phyloP scores from a whole-genome alignment of 805 yeast species.

The Kuraishia hungarica region DNA sequence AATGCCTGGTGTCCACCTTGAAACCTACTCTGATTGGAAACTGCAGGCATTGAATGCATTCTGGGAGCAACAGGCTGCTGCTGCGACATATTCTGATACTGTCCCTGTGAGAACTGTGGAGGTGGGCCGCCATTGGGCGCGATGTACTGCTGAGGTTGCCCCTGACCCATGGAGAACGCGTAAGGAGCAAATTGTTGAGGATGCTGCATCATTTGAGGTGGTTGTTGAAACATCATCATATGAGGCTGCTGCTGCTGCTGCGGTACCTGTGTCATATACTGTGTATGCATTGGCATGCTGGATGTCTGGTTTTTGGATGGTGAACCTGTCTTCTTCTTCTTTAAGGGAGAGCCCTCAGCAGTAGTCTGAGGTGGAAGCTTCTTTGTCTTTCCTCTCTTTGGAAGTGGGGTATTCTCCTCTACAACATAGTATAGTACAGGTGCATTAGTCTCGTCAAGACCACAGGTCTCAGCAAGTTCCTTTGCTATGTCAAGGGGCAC shows the following conservation, averaged over 20 bases:
- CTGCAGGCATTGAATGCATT: background rate
- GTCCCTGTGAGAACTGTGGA: background rate
- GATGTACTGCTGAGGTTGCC: background rate
- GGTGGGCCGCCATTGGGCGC: background rate
- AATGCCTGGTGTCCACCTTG: slow-evolving; percentile 14
- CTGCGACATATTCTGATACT: slow-evolving; percentile 4
- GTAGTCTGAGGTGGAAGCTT: background rate
- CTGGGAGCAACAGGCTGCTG: background rate
- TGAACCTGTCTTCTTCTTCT: background rate
- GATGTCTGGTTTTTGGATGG: background rate
- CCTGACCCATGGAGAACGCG: background rate
- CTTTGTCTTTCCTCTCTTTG: slow-evolving; percentile 27
- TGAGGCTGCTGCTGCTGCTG: slow-evolving; percentile 16
- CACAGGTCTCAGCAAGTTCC: slow-evolving; percentile 43
- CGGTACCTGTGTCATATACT: slow-evolving; percentile 24
- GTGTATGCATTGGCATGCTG: background rate
- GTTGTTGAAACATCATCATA: background rate
- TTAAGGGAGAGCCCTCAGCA: background rate
- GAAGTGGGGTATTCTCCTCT: slow-evolving; percentile 35
- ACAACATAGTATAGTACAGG: slow-evolving; percentile 48
- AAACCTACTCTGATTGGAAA: background rate
- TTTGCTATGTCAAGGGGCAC: slow-evolving; percentile 63
- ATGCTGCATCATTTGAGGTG: background rate
- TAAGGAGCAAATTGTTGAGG: background rate
- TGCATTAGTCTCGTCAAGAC: slow-evolving; percentile 40